Percentiles rank a stretch among this genome's conserved stretches.
Conservation (phyloP, 306 rosid species). For the Cicer arietinum region DNA sequence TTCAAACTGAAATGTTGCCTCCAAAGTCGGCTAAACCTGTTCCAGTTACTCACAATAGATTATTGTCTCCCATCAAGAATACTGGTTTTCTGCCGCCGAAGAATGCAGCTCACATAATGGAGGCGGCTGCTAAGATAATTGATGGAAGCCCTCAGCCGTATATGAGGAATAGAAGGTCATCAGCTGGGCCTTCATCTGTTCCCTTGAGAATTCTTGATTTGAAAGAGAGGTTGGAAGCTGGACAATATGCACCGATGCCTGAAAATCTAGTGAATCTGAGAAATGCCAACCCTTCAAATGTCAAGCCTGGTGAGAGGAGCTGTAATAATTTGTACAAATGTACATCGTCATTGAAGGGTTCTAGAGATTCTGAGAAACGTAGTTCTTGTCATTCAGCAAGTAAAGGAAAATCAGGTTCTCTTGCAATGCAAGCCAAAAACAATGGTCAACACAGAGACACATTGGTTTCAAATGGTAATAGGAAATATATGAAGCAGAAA, state of each 20-base stretch:
- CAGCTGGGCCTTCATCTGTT: slow-evolving; percentile 68
- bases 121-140: slow-evolving; percentile 89
- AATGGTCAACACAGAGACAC: slow-evolving; percentile 57
- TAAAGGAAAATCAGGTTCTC: slow-evolving; percentile 66
- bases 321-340: slow-evolving; percentile 54
- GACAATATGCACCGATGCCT: slow-evolving; percentile 55
- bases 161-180: slow-evolving; percentile 52
- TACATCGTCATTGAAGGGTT: slow-evolving; percentile 50
- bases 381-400: slow-evolving; percentile 47
- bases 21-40: slow-evolving; percentile 89
- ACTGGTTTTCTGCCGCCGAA: slow-evolving; percentile 66
- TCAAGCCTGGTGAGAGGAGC: slow-evolving; percentile 47
- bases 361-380: slow-evolving; percentile 51
- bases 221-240: slow-evolving; percentile 79
- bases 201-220: slow-evolving; percentile 78
- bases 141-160: slow-evolving; percentile 76
- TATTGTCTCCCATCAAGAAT: slow-evolving; percentile 83
- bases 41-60: slow-evolving; percentile 80
- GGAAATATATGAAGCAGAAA: slow-evolving; percentile 52
- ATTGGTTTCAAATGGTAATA: slow-evolving; percentile 49
- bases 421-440: slow-evolving; percentile 54
- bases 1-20: slow-evolving; percentile 87
- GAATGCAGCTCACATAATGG: slow-evolving; percentile 73
- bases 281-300: slow-evolving; percentile 48
- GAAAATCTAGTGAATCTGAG: slow-evolving; percentile 40